Conservation (phyloP, 352 stramenopile species). For the Globisporangium iwayamae region DNA sequence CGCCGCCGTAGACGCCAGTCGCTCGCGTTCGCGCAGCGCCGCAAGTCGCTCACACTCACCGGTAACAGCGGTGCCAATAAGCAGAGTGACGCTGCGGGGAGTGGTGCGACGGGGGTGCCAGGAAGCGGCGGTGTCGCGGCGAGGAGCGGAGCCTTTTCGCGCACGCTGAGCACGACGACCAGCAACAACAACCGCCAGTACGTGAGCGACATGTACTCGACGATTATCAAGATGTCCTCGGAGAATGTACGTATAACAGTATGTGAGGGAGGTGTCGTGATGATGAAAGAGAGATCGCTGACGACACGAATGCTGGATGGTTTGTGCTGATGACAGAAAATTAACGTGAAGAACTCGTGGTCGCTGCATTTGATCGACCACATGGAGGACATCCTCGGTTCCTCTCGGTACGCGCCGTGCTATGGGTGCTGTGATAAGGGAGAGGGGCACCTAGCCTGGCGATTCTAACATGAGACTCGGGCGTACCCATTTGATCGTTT, state of each 20-base stretch:
- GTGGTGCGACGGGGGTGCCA: constrained; percentile 1
- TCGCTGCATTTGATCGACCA: constrained; percentile 96
- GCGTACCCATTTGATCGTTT: not conserved
- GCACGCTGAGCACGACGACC: constrained; percentile 4
- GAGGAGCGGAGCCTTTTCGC: constrained; percentile 10
- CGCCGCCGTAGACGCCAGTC: constrained; percentile 57
- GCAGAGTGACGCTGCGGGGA: constrained; percentile 15
- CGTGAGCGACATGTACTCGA: constrained; percentile 90
- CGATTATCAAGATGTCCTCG: constrained; percentile 90
- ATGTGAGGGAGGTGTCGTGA: not conserved
- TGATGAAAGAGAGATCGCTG: not conserved
- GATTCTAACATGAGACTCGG: constrained; percentile 2
- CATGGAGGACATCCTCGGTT: constrained; percentile 93
- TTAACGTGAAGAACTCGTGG: constrained; percentile 97
- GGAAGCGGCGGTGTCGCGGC: not conserved
- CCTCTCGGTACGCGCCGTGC: constrained; percentile 40
- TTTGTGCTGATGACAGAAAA: constrained; percentile 73
- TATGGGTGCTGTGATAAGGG: not conserved
- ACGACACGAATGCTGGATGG: not conserved
- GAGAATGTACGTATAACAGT: constrained; percentile 64
- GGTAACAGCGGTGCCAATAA: constrained; percentile 19
- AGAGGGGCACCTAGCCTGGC: not conserved
- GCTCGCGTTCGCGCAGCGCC: constrained; percentile 67
- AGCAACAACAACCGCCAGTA: constrained; percentile 61
- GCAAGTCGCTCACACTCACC: constrained; percentile 61